Percentiles rank a stretch among this genome's conserved stretches.
Evolutionary conservation across 306 rosid species (phyloP).

Genomic region (Cucumis melo): DNA sequence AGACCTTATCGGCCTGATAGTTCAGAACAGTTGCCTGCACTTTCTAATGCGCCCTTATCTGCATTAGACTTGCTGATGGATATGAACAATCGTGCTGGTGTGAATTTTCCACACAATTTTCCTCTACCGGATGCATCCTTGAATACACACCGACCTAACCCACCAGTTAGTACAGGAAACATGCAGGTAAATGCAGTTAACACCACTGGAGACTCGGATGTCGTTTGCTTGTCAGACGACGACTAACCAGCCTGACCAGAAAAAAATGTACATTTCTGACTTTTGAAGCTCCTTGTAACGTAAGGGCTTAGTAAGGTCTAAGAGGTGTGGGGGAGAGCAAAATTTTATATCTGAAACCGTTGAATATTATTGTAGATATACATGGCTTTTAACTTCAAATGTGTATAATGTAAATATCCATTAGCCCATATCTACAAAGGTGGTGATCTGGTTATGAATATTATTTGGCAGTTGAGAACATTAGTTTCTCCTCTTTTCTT

Average conservation of each 20-base stretch:
- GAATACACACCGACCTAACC: constrained; percentile 9
- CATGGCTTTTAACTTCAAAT: background rate
- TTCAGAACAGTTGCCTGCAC: constrained; percentile 8
- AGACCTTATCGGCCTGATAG: constrained; percentile 12
- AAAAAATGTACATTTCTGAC: background rate
- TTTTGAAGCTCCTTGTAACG: background rate
- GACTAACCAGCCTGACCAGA: constrained; percentile 27
- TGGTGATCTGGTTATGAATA: background rate
- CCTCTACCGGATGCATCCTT: constrained; percentile 8
- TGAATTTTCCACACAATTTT: constrained; percentile 9
- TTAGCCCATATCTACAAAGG: background rate
- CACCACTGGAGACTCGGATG: constrained; percentile 13
- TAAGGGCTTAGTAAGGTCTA: background rate
- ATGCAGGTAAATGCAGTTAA: constrained; percentile 11
- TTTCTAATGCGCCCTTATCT: constrained; percentile 14
- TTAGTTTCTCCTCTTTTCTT: background rate
- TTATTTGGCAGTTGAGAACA: background rate
- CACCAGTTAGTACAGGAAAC: constrained; percentile 7
- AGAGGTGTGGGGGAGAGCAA: background rate
- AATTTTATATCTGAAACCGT: background rate
- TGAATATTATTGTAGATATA: background rate
- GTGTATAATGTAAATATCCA: background rate
- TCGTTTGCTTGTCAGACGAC: constrained; percentile 77
- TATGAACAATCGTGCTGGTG: constrained; percentile 20
- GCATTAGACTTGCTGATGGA: constrained; percentile 15